Evolutionary conservation across 208 protist species (phyloP).

Genomic region (Polymyxa betae): DNA sequence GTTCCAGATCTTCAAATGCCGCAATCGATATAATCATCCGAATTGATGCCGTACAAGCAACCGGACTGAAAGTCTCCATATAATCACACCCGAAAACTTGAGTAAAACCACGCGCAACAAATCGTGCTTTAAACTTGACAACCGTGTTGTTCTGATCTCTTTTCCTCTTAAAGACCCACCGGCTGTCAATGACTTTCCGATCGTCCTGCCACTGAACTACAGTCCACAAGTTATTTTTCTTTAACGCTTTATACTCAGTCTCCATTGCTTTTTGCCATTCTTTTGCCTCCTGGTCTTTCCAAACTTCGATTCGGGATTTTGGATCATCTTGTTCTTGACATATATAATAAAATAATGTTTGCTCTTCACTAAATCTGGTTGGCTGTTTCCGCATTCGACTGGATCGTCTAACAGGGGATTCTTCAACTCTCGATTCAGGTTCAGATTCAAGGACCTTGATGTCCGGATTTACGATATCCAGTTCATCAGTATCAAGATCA

Average conservation of each 20-base stretch:
- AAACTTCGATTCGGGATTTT: neutral
- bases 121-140: neutral
- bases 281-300: neutral
- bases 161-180: neutral
- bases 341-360: too few species aligned
- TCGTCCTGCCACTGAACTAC: neutral
- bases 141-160: neutral
- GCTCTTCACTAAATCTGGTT: too few species aligned
- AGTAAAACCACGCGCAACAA: conserved; percentile 29
- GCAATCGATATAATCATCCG: neutral
- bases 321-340: conserved; percentile 4
- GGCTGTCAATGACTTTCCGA: neutral
- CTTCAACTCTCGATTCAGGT: too few species aligned
- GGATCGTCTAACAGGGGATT: too few species aligned
- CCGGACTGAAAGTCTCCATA: conserved; percentile 12
- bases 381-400: too few species aligned
- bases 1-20: neutral
- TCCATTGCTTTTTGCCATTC: neutral
- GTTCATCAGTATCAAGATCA: too few species aligned
- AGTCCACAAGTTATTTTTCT: neutral
- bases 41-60: neutral
- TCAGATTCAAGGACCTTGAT: too few species aligned
- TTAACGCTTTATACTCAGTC: neutral
- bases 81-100: conserved; percentile 7
- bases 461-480: too few species aligned